Base-by-base conservation (phyloP, 495 filamentous ascomycete genomes). In the Neurospora sp. region DNA sequence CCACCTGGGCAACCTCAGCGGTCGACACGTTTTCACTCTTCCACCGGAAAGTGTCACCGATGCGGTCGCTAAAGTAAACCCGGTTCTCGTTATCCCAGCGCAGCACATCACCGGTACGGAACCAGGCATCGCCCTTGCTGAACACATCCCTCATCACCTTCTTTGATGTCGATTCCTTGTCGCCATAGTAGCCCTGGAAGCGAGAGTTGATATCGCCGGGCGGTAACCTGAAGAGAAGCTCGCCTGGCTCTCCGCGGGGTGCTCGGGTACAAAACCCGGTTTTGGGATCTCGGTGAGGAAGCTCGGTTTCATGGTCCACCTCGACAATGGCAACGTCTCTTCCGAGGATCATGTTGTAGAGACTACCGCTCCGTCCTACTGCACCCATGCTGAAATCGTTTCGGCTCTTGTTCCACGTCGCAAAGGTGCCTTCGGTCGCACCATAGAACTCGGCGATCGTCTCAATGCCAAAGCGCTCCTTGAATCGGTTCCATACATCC, bases 11-110 rank as follows among this genome's bases (percentile, higher is more conserved):
- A 7, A 96, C 95, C 75, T 97, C 95, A 27, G 91, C 90, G 0
- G 95, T 96, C 10, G 90, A 92, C 4, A 97, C 93, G 72, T 98
- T 98, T 83, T 98, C 95, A 62, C 89, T 90, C 85, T 97, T 97
- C 95, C 95, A 98, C 20, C 95, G 89, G 84, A 93, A 98, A 0
- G 95, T 98, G 77, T 98, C 95, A 71, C 95, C 95, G 44, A 98
- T 91, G 12, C 94, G 91, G 80, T 99, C 96, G 60, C 89, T 88
- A 81, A 98, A 98, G 81, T 87, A 97, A 84, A 91, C 91, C 16
- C 91, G 85, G 8, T 93, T 92, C 73, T 97, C 90, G 1, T 72
- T 72, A 74, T 94, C 92, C 82, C 87, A 88, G 42, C 89, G 86
- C 23, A 98, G 81, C 31, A 97, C 86, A 78, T 98, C 95, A 8